These are phyloP conservation scores for Asterophora lycoperdoides DNA, from an alignment of 768 basidiomycete species.

Conservation along the genomic window DNA sequence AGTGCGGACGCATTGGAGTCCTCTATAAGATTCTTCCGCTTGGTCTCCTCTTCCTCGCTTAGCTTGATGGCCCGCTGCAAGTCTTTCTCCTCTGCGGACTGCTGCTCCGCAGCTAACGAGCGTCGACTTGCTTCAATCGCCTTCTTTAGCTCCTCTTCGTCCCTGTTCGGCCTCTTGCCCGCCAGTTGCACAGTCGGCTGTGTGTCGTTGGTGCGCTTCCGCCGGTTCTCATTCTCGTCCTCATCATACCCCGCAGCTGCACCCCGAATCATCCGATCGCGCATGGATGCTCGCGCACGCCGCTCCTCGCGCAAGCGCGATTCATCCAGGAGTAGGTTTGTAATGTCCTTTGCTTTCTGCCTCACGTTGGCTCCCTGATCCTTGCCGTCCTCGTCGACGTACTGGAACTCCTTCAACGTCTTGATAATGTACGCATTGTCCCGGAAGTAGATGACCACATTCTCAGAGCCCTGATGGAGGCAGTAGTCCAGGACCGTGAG, in stretches of 20 bases:
- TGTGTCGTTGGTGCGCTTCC: slow-evolving; percentile 24
- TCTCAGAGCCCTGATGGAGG: slow-evolving; percentile 94
- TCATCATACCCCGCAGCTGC: slow-evolving; percentile 33
- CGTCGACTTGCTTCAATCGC: slow-evolving; percentile 92
- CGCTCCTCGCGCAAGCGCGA: slow-evolving; percentile 82
- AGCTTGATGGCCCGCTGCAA: slow-evolving; percentile 76
- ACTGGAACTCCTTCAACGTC: slow-evolving; percentile 98
- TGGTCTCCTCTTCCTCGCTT: slow-evolving; percentile 88
- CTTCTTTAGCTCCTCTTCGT: slow-evolving; percentile 78
- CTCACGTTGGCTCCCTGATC: slow-evolving; percentile 98
- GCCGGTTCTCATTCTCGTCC: slow-evolving; percentile 42
- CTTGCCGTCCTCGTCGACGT: slow-evolving; percentile 89
- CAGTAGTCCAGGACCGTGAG: slow-evolving; percentile 94
- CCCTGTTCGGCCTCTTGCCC: slow-evolving; percentile 36
- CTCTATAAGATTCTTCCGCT: slow-evolving; percentile 63
- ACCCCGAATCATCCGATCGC: slow-evolving; percentile 86
- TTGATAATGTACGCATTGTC: slow-evolving; percentile 98
- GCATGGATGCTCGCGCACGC: slow-evolving; percentile 81
- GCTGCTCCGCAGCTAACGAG: slow-evolving; percentile 65
- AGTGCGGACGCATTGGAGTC: slow-evolving; percentile 69
- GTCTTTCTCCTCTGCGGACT: slow-evolving; percentile 76
- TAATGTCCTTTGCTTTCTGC: slow-evolving; percentile 98
- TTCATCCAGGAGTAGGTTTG: slow-evolving; percentile 87
- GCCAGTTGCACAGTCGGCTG: slow-evolving; percentile 16
- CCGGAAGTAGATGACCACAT: slow-evolving; percentile 96